Evolutionary conservation across 768 basidiomycete genomes (phyloP).

Genomic region (Leccinum aurantiacum): DNA sequence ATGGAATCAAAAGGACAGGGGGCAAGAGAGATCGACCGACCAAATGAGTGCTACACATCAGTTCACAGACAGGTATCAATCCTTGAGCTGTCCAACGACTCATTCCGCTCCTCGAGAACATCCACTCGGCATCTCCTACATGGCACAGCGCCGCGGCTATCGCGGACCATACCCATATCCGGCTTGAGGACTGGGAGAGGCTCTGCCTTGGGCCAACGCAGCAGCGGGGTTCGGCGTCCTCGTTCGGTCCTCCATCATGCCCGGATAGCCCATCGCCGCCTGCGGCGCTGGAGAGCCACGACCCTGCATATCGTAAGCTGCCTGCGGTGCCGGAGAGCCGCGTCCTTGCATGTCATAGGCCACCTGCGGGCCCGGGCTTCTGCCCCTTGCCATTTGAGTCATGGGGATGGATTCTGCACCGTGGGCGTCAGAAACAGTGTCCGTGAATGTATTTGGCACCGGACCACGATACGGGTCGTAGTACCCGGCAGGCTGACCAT

Average conservation of each 20-base stretch:
- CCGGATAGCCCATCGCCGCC: constrained; percentile 38
- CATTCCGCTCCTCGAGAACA: constrained; percentile 14
- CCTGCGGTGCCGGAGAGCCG: constrained; percentile 44
- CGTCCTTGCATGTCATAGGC: constrained; percentile 40
- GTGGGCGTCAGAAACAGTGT: constrained; percentile 32
- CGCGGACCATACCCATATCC: constrained; percentile 43
- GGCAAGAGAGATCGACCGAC: constrained; percentile 18
- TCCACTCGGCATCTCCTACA: constrained; percentile 2
- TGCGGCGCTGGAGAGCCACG: constrained; percentile 44
- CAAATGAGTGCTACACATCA: constrained; percentile 29
- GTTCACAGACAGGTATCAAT: constrained; percentile 17
- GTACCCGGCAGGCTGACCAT: constrained; percentile 44
- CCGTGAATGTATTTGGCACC: constrained; percentile 62
- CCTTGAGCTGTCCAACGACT: constrained; percentile 15
- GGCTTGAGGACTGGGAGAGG: constrained; percentile 47
- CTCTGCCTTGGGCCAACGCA: constrained; percentile 31
- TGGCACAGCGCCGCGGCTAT: constrained; percentile 21
- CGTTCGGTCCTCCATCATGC: constrained; percentile 26
- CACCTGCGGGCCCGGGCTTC: constrained; percentile 43
- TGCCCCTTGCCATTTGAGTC: constrained; percentile 55
- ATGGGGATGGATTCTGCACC: constrained; percentile 68
- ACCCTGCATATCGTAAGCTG: constrained; percentile 38
- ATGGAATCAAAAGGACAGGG: constrained; percentile 6
- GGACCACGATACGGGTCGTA: constrained; percentile 84
- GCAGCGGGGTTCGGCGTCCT: constrained; percentile 30